A percentile compares a stretch with the other conserved stretches of the same genome.
phyloP scores from a whole-genome alignment of 2,329 filamentous ascomycete species.

The Penicillium sp. region DNA sequence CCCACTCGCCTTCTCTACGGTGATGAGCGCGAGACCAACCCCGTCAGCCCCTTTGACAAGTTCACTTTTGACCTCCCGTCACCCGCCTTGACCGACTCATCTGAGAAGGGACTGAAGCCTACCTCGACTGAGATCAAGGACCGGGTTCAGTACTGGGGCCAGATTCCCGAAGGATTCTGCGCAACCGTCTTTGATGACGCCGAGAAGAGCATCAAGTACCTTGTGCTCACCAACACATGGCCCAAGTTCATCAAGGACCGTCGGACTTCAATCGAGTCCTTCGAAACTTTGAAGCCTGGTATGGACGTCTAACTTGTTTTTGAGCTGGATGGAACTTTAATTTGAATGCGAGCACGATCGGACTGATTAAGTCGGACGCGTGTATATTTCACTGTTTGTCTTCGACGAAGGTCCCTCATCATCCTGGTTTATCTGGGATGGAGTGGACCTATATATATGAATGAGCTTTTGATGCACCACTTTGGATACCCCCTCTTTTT shows the following conservation, averaged over 20 bases:
- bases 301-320: neutral
- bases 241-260: conserved; percentile 39
- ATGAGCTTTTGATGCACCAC: neutral
- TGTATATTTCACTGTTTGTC: neutral
- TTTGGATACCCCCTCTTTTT: neutral
- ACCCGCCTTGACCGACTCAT: neutral
- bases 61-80: neutral
- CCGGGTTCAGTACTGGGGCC: conserved; percentile 33
- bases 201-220: conserved; percentile 62
- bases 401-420: neutral
- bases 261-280: conserved; percentile 19
- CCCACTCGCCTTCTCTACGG: conserved; percentile 46
- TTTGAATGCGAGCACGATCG: neutral
- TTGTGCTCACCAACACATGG: conserved; percentile 70
- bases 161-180: conserved; percentile 49
- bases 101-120: conserved; percentile 21
- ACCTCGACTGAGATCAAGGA: conserved; percentile 22
- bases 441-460: neutral
- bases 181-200: conserved; percentile 59
- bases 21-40: conserved; percentile 35
- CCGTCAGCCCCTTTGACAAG: conserved; percentile 38
- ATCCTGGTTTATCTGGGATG: neutral
- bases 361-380: neutral
- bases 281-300: conserved; percentile 9
- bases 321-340: neutral